Evolutionary conservation across 140 eudicot species (phyloP), one percentile per base, ranked within the genome.

Genomic region (Ambrosia hybrid): DNA sequence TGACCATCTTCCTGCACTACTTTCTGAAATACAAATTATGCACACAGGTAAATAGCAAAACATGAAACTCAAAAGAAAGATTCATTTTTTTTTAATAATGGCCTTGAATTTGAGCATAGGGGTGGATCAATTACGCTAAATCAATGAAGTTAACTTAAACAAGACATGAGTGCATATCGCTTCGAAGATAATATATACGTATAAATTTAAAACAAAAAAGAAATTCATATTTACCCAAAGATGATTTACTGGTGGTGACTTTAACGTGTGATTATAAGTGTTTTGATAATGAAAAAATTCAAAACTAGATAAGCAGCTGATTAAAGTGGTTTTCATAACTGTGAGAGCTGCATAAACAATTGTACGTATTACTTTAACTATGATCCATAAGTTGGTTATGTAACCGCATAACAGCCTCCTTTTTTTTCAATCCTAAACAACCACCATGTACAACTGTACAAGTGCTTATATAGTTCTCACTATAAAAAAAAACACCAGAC

Each of bases 1-100:
- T 81, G 75, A 67, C 99, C 97, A 65, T 90, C 97, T 81, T 90
- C 96, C 53, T 90, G 87, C 67, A 87, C 82, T 64, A 83, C 90
- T 73, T 79, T 88, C 99, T 88, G 85, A 68, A 74, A 76, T 53
- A 66, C 55, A 57, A 81, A 64, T 49, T 49, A 38, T 15, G 10
- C 8, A 21, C 10, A 16, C 38, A 71, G n/a, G 73, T 78, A 63
- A 64, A 14, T 16, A 48, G 39, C 64, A 48, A 7, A 59, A 33
- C 6, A 14, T 64, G 9, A 9, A 48, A 48, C 70, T 34, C 63
- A 59, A 12, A 59, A 4, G 9, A 52, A 37, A 16, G 7, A 52
- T 64, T 21, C 26, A 21, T 21, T 21, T 21, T 21, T 21, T 11
- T 4, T 51, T 49, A 36, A 62, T 16, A 63, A 49, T 37, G 30